These are phyloP conservation scores for Populus tremula DNA, from an alignment of 345 rosid genomes.

Conservation along the genomic window DNA sequence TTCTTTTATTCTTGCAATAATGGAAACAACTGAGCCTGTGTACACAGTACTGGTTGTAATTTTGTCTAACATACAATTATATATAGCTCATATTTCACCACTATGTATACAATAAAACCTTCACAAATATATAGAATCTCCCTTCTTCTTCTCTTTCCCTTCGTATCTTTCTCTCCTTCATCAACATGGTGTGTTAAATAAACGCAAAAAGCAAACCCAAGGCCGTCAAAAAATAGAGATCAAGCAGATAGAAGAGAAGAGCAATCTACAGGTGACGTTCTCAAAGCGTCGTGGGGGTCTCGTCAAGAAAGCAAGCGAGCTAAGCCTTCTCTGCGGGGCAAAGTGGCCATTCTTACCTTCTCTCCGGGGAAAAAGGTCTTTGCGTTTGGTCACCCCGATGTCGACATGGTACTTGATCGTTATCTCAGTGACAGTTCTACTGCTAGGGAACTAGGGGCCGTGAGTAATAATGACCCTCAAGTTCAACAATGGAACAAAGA, in stretches of 20 bases:
- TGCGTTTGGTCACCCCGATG: slow-evolving; percentile 29
- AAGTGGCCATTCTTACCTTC: slow-evolving; percentile 27
- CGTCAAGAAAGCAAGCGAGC: slow-evolving; percentile 39
- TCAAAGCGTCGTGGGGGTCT: slow-evolving; percentile 25
- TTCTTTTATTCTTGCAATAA: too few species aligned
- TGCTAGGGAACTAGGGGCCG: neutral
- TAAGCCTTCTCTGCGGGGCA: slow-evolving; percentile 31
- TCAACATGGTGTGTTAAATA: slow-evolving; percentile 14
- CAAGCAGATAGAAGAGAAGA: slow-evolving; percentile 10
- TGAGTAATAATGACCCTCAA: neutral
- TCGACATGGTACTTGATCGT: slow-evolving; percentile 15
- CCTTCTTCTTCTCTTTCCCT: too few species aligned
- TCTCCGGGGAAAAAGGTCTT: slow-evolving; percentile 37
- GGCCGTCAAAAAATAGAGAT: slow-evolving; percentile 17
- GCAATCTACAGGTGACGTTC: slow-evolving; percentile 21
- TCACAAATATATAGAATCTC: neutral
- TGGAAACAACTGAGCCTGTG: neutral
- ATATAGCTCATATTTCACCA: neutral
- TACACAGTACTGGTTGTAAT: too few species aligned
- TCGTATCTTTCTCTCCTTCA: neutral
- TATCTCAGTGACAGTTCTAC: slow-evolving; percentile 1
- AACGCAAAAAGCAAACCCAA: slow-evolving; percentile 10
- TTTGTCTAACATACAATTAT: too few species aligned
- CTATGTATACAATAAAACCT: neutral
- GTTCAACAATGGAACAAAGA: slow-evolving; percentile 16